Base-by-base conservation (phyloP, 768 basidiomycete species). In the Trichaptum fuscoviolaceum region DNA sequence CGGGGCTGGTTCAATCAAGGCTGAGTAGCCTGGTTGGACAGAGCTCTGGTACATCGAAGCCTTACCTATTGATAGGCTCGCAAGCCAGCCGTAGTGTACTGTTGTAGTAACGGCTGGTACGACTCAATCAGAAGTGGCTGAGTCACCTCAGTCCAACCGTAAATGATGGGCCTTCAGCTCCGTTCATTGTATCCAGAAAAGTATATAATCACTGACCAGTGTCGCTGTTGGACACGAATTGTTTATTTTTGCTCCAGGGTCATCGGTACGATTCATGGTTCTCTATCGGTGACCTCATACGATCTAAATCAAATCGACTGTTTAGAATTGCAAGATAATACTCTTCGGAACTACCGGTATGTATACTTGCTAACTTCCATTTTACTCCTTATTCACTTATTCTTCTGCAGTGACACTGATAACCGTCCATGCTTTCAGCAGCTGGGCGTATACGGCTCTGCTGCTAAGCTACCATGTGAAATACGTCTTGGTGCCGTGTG, bases 31-130 rank as follows among this genome's bases (percentile, higher is more conserved):
- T 99, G 42, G 80, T 98, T 69, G 96, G 96, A 62, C 89, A 88
- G 77, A 93, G 93, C 74, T 96, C 93, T 17, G 95, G 95, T 99
- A 99, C 80, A 87, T 99, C 80, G 95, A 98, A 80, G 83, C 82
- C 72, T 85, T 99, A 63, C 91, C 95, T 12, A 78, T 83, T 60
- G 87, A 90, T n/a, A n/a, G n/a, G n/a, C n/a, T n/a, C n/a, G n/a
- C n/a, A n/a, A n/a, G n/a, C n/a, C n/a, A n/a, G n/a, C n/a, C n/a
- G n/a, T n/a, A n/a, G n/a, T n/a, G n/a, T n/a, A n/a, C n/a, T n/a
- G n/a, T n/a, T n/a, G n/a, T n/a, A n/a, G n/a, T n/a, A n/a, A n/a
- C n/a, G n/a, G n/a, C n/a, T n/a, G n/a, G n/a, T n/a, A n/a, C n/a
- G n/a, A n/a, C n/a, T n/a, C n/a, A n/a, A n/a, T n/a, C n/a, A n/a